Evolutionary conservation across 108 stramenopile species (phyloP).

Genomic region (Cyclostephanos tholiformis): DNA sequence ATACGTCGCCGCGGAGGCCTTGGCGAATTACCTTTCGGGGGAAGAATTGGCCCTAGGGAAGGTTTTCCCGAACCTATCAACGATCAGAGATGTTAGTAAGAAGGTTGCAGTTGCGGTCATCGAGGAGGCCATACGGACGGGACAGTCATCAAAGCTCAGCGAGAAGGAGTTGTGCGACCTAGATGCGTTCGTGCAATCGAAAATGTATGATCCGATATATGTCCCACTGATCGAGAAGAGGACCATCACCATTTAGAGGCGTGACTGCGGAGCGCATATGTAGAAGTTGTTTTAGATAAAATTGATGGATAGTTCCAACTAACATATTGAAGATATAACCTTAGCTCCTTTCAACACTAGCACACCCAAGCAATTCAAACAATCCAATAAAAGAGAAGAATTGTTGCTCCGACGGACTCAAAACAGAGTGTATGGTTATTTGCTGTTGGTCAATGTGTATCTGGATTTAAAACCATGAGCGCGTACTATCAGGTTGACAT

Average conservation of each 20-base stretch:
- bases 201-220: slow-evolving; percentile 90
- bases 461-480: too few species aligned
- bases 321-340: too few species aligned
- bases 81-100: slow-evolving; percentile 88
- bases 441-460: too few species aligned
- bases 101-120: slow-evolving; percentile 88
- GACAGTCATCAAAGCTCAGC: slow-evolving; percentile 65
- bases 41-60: slow-evolving; percentile 83
- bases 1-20: slow-evolving; percentile 86
- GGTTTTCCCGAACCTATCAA: slow-evolving; percentile 84
- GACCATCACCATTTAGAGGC: slow-evolving; percentile 41
- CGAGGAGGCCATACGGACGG: slow-evolving; percentile 79
- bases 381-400: too few species aligned
- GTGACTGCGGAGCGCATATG: too few species aligned
- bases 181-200: slow-evolving; percentile 65
- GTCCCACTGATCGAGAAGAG: slow-evolving; percentile 85
- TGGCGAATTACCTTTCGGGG: slow-evolving; percentile 78
- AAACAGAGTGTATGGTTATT: too few species aligned
- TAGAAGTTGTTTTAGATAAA: too few species aligned
- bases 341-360: slow-evolving; percentile 27
- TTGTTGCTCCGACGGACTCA: too few species aligned
- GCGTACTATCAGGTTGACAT: too few species aligned
- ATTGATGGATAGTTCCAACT: too few species aligned
- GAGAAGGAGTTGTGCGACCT: slow-evolving; percentile 64
- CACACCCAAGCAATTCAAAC: slow-evolving; percentile 63